Evolutionary conservation across 352 stramenopile genomes (phyloP).

Genomic region (Phytophthora pini): DNA sequence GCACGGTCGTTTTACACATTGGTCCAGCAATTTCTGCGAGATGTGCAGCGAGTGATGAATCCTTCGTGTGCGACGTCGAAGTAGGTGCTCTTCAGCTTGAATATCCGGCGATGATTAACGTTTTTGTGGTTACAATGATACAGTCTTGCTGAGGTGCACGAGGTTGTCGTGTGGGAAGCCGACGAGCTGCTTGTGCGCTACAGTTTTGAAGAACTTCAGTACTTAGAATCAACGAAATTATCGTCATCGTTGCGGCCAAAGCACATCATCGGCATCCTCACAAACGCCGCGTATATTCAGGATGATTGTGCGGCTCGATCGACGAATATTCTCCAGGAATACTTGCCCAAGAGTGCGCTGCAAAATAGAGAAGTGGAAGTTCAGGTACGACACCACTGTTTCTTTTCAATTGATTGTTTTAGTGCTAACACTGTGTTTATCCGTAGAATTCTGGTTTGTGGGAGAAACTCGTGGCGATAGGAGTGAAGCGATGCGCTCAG

Average conservation of each 20-base stretch:
- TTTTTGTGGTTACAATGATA: constrained; percentile 4
- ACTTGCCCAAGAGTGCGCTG: constrained; percentile 51
- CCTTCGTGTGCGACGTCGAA: constrained; percentile 81
- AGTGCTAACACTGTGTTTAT: not conserved
- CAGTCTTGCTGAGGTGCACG: constrained; percentile 68
- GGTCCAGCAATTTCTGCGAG: constrained; percentile 82
- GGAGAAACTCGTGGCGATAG: constrained; percentile 53
- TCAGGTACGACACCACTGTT: constrained; percentile 37
- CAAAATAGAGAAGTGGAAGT: constrained; percentile 49
- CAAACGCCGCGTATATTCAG: constrained; percentile 76
- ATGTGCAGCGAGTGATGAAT: constrained; percentile 80
- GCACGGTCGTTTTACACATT: constrained; percentile 80
- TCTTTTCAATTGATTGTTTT: not conserved
- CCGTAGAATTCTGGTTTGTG: constrained; percentile 57
- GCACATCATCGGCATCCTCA: constrained; percentile 71
- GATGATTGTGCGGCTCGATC: constrained; percentile 63
- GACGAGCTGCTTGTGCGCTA: constrained; percentile 73
- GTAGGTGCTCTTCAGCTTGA: constrained; percentile 30
- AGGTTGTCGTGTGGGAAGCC: constrained; percentile 59
- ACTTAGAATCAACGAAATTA: constrained; percentile 69
- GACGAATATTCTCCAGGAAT: constrained; percentile 62
- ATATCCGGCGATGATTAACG: constrained; percentile 6
- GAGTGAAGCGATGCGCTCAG: constrained; percentile 65
- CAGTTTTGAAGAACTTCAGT: constrained; percentile 62
- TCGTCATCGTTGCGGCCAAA: constrained; percentile 68